phyloP scores from a whole-genome alignment of 768 basidiomycete genomes.

The Mycena alexandri region DNA sequence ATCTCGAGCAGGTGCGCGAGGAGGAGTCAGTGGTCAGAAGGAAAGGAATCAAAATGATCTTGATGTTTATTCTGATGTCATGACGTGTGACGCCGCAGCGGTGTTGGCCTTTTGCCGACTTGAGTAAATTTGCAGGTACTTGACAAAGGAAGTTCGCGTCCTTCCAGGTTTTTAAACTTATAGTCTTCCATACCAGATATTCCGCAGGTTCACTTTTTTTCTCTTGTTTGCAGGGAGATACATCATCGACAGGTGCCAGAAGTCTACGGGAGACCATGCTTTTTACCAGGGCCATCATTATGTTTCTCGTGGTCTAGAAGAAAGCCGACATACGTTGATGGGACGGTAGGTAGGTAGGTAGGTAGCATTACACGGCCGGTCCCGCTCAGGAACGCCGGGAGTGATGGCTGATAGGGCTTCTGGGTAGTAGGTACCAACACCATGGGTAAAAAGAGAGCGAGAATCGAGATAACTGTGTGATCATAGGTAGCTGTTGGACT shows the following conservation, averaged over 20 bases:
- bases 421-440: no score
- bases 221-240: constrained; percentile 22
- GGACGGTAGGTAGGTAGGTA: no score
- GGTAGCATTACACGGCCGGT: no score
- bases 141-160: constrained; percentile 19
- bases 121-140: constrained; percentile 17
- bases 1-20: constrained; percentile 21
- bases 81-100: constrained; percentile 9
- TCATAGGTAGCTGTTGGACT: no score
- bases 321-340: no score
- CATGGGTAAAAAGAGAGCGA: no score
- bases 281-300: no score
- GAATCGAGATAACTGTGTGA: no score
- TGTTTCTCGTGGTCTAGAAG: no score
- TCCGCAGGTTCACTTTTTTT: constrained; percentile 22
- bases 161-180: constrained; percentile 17
- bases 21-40: constrained; percentile 26
- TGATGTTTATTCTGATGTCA: constrained; percentile 22
- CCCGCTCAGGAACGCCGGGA: no score
- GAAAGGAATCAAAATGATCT: constrained; percentile 25
- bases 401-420: no score
- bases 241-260: constrained; percentile 29
- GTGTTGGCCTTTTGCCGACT: constrained; percentile 20
- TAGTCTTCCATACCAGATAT: constrained; percentile 8
- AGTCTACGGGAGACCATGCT: constrained; percentile 27